Conservation (phyloP, 2,329 filamentous ascomycete species). For the Penicillium sp. region DNA sequence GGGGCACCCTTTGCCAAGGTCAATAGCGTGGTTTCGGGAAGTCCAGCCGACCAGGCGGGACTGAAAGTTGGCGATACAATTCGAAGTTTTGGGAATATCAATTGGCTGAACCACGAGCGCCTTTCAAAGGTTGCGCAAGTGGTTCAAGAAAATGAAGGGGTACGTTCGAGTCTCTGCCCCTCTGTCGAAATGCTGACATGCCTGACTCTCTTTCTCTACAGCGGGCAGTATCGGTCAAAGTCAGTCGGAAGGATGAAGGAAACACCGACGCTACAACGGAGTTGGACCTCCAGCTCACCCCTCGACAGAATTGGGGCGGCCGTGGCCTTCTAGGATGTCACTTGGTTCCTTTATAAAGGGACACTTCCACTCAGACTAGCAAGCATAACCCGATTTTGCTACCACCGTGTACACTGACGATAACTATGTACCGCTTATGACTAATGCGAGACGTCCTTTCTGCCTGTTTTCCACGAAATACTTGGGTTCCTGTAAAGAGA, state of each 20-base stretch:
- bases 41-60: slow-evolving; percentile 80
- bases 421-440: slow-evolving; percentile 13
- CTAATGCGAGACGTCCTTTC: slow-evolving; percentile 11
- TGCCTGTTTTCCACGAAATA: not conserved
- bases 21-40: slow-evolving; percentile 73
- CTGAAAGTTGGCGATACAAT: slow-evolving; percentile 78
- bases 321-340: slow-evolving; percentile 88
- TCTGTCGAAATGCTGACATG: not conserved
- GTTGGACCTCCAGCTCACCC: slow-evolving; percentile 69
- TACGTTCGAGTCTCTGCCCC: slow-evolving; percentile 47
- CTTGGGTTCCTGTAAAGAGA: not conserved
- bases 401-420: slow-evolving; percentile 6
- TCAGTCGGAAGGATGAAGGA: slow-evolving; percentile 50
- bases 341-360: slow-evolving; percentile 70
- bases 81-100: slow-evolving; percentile 79
- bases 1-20: slow-evolving; percentile 81
- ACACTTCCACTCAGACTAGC: not conserved
- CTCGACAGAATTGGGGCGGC: slow-evolving; percentile 82
- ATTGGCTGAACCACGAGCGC: slow-evolving; percentile 79
- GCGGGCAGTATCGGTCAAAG: slow-evolving; percentile 69
- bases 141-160: slow-evolving; percentile 85
- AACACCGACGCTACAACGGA: slow-evolving; percentile 50
- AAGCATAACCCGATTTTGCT: slow-evolving; percentile 1
- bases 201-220: slow-evolving; percentile 34
- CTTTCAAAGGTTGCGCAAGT: slow-evolving; percentile 83